Evolutionary conservation across 208 protist species (phyloP), one percentile per base, ranked within the genome.

Genomic region (Leishmania braziliensis): DNA sequence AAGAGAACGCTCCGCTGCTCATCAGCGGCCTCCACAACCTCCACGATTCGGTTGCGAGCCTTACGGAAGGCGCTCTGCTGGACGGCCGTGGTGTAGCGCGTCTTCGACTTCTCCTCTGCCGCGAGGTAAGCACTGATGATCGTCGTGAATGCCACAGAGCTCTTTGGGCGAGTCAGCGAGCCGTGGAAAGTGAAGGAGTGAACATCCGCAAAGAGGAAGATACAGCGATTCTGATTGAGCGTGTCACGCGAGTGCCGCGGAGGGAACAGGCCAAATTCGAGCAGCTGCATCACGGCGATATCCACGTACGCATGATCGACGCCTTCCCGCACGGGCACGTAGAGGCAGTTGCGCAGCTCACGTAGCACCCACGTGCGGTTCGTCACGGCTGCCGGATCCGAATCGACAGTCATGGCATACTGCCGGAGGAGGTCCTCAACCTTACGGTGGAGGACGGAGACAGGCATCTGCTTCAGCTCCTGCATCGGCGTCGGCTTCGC

Each of bases 351-450:
- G 33, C 92, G 91, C 68, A 97, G 86, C 84, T 97, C 95, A 3
- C 90, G 89, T 71, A 97, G 84, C 26, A 93, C 86, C 93, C 95
- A 97, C 14, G 89, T 96, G 80, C 95, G 92, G 80, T 92, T 96
- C 46, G 91, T 88, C 60, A 77, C 79, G 6, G 92, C 88, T 2
- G 93, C 90, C 23, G 87, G 86, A 54, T 95, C 88, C 54, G 50
- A 74, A 79, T 96, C 88, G 10, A 65, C 78, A 66, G 82, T 96
- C 77, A 70, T 70, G 43, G 82, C 86, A 82, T 96, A 96, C 82
- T 97, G 95, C 33, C 60, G 50, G 20, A 96, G 65, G 6, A 97
- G 86, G 83, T 95, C 92, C 36, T 83, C 78, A 63, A 95, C 89
- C 85, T 97, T 97, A 29, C 80, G 83, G 58, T 89, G 85, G 48